Conservation (phyloP, 768 basidiomycete species). For the Lentinus tigrinus region DNA sequence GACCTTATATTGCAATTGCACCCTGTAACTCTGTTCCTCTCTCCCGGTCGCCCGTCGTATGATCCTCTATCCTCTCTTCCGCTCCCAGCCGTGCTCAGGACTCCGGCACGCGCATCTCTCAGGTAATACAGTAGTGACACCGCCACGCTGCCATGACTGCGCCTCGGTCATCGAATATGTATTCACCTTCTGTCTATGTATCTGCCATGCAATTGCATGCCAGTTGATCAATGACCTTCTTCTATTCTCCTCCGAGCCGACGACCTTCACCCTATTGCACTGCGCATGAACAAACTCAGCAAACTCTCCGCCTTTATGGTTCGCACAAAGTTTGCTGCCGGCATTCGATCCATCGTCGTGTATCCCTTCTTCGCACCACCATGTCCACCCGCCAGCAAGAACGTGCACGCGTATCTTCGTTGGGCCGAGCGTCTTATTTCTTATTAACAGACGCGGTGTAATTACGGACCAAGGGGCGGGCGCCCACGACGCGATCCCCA, state of each 20-base stretch:
- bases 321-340: neutral
- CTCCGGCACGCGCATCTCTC: neutral
- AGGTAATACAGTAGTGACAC: neutral
- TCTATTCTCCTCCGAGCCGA: too few relatives aligned
- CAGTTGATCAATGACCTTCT: neutral
- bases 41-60: neutral
- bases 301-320: neutral
- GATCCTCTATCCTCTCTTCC: neutral
- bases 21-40: neutral
- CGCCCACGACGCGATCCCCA: neutral
- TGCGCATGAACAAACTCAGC: too few relatives aligned
- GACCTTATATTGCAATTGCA: neutral
- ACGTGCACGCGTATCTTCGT: constrained; percentile 7
- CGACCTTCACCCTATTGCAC: too few relatives aligned
- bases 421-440: neutral
- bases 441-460: constrained; percentile 4
- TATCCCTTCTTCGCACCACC: neutral
- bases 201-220: too few relatives aligned
- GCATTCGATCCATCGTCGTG: neutral
- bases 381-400: neutral
- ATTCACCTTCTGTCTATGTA: too few relatives aligned
- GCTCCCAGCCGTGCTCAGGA: neutral
- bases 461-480: neutral
- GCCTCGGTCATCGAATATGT: too few relatives aligned
- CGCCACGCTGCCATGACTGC: neutral